A percentile compares a stretch with the other conserved stretches of the same genome.
phyloP scores from a whole-genome alignment of 257 asterid genomes.

The Petunia secreta region DNA sequence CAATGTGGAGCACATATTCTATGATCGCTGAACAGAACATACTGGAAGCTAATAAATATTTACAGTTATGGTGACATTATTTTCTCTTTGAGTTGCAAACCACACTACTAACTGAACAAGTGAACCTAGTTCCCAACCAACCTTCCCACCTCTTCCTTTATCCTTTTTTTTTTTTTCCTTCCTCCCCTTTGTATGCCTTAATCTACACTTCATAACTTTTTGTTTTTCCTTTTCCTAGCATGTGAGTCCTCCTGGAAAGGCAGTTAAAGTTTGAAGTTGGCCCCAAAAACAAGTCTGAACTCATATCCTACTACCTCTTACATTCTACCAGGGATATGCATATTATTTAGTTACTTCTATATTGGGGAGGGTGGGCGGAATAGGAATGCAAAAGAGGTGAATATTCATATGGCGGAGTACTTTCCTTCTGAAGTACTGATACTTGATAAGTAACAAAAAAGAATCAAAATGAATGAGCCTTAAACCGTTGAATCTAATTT shows the following conservation, averaged over 20 bases:
- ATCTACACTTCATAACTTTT: neutral
- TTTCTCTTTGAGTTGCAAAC: neutral
- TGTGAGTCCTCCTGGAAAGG: neutral
- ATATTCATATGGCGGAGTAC: neutral
- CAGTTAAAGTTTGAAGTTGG: neutral
- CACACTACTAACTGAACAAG: neutral
- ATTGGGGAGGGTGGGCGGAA: neutral
- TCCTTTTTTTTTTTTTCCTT: neutral
- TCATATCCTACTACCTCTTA: no score
- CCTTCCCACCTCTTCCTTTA: neutral
- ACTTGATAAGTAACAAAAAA: neutral
- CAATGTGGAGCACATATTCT: neutral
- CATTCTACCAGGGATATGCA: no score
- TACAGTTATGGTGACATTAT: neutral
- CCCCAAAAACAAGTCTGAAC: no score
- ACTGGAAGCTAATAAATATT: neutral
- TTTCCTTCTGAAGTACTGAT: neutral
- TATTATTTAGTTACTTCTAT: no score
- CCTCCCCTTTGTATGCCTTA: neutral
- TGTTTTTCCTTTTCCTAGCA: neutral
- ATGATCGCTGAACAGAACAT: neutral
- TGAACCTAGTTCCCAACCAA: neutral
- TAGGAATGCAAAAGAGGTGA: neutral
- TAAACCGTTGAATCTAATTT: neutral
- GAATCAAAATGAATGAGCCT: neutral